Evolutionary conservation across 2,329 filamentous ascomycete genomes (phyloP), one percentile per base, ranked within the genome.

Genomic region (Fusarium sp.): DNA sequence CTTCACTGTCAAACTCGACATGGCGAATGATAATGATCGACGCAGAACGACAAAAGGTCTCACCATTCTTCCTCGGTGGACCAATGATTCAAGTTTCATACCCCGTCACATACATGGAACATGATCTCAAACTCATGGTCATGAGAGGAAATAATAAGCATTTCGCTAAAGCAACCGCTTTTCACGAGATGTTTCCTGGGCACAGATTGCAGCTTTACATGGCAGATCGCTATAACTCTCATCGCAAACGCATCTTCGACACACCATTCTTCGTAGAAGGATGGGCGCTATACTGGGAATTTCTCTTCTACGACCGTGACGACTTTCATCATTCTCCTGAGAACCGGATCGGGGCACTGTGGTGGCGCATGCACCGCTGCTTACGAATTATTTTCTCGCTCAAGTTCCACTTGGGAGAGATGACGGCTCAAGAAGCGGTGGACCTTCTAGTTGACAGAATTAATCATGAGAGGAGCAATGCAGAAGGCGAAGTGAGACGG

Each of bases 251-350:
- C 8, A 71, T 70, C 0, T 70, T 70, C 4, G 59, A 71, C 2
- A 70, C 68, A 0, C 68, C 68, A 0, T 70, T 71, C 8, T 70
- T 65, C 8, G 68, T 70, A 2, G 68, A 70, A 16, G 68, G 68
- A 0, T 70, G 68, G 68, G 68, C 68, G 4, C 4, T 70, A 0
- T 70, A 70, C n/a, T 70, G 68, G 68, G 68, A 70, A 52, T 71
- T 70, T 30, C n/a, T 70, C 4, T 61, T 70, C 6, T 70, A 70
- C 27, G 18, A 45, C 0, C 45, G 68, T 8, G 68, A 70, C 13
- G 68, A 70, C 10, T 70, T 70, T 4, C 68, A 70, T 0, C 47
- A 61, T 5, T 70, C 68, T 0, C 68, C 68, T 4, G 68, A 70
- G 30, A 58, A 67, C 2, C 40, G 64, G 0, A 71, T 70, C 4